These are phyloP conservation scores for Phytopythium kandeliae DNA, from an alignment of 352 stramenopile species.

Conservation along the genomic window DNA sequence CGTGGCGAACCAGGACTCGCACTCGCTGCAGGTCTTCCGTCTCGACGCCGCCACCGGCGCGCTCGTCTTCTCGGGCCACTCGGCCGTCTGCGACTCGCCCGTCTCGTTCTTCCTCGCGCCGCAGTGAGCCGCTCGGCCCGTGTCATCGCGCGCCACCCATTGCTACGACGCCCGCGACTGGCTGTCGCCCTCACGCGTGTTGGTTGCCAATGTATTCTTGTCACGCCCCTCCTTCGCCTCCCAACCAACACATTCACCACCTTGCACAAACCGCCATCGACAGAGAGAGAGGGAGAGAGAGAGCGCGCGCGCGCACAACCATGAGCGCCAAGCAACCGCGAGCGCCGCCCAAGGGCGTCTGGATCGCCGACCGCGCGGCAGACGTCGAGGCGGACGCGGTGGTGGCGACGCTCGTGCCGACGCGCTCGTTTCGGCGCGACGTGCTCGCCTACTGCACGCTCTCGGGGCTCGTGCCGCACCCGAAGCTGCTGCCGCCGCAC, in stretches of 20 bases:
- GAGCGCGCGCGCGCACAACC: too few species aligned
- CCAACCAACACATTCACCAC: too few species aligned
- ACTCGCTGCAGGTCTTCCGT: conserved; percentile 54
- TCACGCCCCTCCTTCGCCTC: too few species aligned
- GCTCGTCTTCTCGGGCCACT: conserved; percentile 42
- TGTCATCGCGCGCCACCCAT: background rate
- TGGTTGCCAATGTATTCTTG: too few species aligned
- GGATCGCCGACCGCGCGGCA: conserved; percentile 38
- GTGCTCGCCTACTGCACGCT: conserved; percentile 56
- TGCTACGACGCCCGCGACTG: too few species aligned
- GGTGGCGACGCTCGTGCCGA: conserved; percentile 15
- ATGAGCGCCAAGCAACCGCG: background rate
- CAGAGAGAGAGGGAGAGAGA: too few species aligned
- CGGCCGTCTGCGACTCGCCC: conserved; percentile 38
- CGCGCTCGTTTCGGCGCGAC: conserved; percentile 51
- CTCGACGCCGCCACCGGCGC: conserved; percentile 34
- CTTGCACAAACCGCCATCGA: too few species aligned
- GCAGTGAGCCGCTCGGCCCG: background rate
- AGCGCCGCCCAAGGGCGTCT: conserved; percentile 22
- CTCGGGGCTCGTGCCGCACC: conserved; percentile 46
- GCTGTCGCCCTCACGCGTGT: too few species aligned
- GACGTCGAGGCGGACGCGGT: conserved; percentile 9
- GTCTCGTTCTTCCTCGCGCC: conserved; percentile 33
- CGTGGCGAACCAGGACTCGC: conserved; percentile 57
- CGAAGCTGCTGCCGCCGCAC: conserved; percentile 55